Base-by-base conservation (phyloP, 2,329 filamentous ascomycete genomes). In the Diaporthe sp. region DNA sequence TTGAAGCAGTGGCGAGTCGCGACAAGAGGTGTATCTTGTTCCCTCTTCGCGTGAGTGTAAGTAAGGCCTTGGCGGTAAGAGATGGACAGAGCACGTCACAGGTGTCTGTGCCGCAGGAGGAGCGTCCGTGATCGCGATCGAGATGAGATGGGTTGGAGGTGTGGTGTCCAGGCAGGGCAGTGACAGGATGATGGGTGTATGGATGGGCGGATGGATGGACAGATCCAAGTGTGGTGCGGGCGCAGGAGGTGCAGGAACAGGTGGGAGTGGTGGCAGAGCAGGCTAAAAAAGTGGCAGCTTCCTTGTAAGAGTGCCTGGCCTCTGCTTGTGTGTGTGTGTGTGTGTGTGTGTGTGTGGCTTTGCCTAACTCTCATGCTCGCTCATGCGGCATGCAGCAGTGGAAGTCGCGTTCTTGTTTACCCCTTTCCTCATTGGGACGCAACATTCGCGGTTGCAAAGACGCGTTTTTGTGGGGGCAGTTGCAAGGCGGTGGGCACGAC, bases 371-470 rank as follows among this genome's bases (percentile, higher is more conserved):
- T 51, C 44, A 12, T 67, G 42, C 28, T 51, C 34, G 22, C 25
- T 47, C 25, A 25, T 49, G 44, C 63, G 58, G 4, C 58, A 37
- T 65, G 58, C 47, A 65, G 71, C 60, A 55, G 74, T 55, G 65
- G 75, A 55, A 76, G 75, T 76, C 53, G 72, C 73, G 67, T 49
- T 49, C 60, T 75, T 76, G 75, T 76, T 76, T 76, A 76, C 75
- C 75, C 75, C 75, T 76, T 76, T 76, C 75, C 75, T 63, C 42
- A 63, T 72, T 53, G n/a, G 75, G 75, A 65, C 61, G 51, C 42
- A 55, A 25, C 74, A 74, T 75, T 74, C 74, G 72, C 58, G 67
- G 60, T 55, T 47, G n/a, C 58, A 20, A 20, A 65, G 68, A 67
- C 75, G 75, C 75, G 75, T 76, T 72, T 72, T 49, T 61, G 67